Conservation (phyloP, 148 eudicot genomes). For the Camellia granthamiana region DNA sequence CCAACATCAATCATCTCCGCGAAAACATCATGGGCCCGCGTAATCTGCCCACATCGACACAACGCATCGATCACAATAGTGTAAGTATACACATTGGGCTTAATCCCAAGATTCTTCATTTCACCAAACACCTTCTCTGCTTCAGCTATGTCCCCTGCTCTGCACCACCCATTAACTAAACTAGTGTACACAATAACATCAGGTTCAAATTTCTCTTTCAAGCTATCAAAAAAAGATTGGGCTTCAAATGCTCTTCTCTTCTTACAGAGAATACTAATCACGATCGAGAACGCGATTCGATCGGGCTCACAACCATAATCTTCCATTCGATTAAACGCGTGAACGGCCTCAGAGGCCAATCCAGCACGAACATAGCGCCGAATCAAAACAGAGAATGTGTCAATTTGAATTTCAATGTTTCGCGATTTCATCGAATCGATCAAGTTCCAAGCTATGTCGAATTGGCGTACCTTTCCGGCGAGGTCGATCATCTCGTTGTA, state of each 20-base stretch:
- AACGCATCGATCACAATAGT: slow-evolving; percentile 70
- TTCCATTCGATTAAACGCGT: slow-evolving; percentile 75
- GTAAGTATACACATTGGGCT: slow-evolving; percentile 84
- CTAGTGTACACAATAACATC: slow-evolving; percentile 79
- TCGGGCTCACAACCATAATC: slow-evolving; percentile 75
- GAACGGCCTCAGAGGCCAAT: slow-evolving; percentile 64
- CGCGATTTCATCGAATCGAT: slow-evolving; percentile 60
- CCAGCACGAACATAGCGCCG: slow-evolving; percentile 77
- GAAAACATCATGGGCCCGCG: slow-evolving; percentile 86
- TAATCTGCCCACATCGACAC: slow-evolving; percentile 77
- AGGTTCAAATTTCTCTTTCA: slow-evolving; percentile 51
- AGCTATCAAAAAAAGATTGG: slow-evolving; percentile 69
- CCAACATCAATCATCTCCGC: slow-evolving; percentile 84
- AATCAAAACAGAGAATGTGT: slow-evolving; percentile 51
- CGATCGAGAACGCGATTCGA: slow-evolving; percentile 42
- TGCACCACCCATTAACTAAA: slow-evolving; percentile 83
- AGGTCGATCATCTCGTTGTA: slow-evolving; percentile 69
- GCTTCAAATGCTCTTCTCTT: slow-evolving; percentile 71
- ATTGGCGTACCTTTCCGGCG: slow-evolving; percentile 65
- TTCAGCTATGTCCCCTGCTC: slow-evolving; percentile 59
- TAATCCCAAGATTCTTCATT: slow-evolving; percentile 69
- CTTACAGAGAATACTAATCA: slow-evolving; percentile 58
- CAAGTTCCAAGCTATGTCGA: slow-evolving; percentile 72
- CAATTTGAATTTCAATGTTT: slow-evolving; percentile 32
- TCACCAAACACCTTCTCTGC: slow-evolving; percentile 79